Conservation (phyloP, 2,329 filamentous ascomycete genomes). For the Xylaria polymorpha region DNA sequence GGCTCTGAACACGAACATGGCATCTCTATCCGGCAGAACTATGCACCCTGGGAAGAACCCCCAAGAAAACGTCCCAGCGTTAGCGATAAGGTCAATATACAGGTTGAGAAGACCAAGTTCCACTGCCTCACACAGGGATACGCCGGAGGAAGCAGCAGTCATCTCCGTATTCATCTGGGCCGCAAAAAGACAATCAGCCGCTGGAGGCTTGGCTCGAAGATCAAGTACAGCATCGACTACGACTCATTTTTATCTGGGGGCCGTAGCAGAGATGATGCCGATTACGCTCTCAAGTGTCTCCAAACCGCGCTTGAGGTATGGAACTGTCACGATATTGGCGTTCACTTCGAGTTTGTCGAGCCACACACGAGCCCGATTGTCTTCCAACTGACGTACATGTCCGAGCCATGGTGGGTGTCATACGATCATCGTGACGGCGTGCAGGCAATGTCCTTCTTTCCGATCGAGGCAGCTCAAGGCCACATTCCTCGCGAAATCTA, state of each 20-base stretch:
- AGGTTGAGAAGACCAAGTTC: neutral
- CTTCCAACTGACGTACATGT: neutral
- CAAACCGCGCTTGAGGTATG: neutral
- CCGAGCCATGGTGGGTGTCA: neutral
- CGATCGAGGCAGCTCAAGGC: neutral
- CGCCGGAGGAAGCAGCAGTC: neutral
- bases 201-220: neutral
- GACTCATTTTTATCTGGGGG: neutral
- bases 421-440: neutral
- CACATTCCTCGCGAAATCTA: neutral
- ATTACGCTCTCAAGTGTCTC: neutral
- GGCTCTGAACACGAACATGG: neutral
- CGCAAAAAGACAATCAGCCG: neutral
- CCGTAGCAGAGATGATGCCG: neutral
- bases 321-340: neutral
- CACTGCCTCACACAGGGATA: neutral
- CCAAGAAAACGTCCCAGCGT: too few relatives aligned
- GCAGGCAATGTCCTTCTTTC: neutral
- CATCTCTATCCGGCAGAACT: constrained; percentile 2
- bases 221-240: constrained; percentile 5
- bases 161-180: neutral
- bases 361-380: neutral
- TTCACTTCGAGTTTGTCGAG: neutral
- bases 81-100: too few relatives aligned
- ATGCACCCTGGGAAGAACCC: neutral